A percentile compares a stretch with the other conserved stretches of the same genome.
Conservation (phyloP, 257 asterid species). For the Solanum gracilifrons region DNA sequence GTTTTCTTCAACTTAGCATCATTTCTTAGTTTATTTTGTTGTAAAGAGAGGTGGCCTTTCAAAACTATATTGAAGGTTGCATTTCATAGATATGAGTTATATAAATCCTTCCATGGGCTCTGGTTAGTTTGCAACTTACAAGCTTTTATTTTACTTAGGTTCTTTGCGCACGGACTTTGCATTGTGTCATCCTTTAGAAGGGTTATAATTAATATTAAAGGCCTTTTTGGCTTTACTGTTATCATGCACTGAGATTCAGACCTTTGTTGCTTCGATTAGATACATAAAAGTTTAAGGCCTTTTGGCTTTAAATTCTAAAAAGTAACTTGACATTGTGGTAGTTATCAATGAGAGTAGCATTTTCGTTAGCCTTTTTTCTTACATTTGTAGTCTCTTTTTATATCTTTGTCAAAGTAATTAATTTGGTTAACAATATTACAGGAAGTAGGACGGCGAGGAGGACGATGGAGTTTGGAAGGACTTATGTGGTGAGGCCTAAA, state of each 20-base stretch:
- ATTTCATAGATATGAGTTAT: constrained; percentile 55
- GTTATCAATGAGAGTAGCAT: neutral
- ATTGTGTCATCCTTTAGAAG: neutral
- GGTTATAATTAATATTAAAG: neutral
- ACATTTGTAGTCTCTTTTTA: neutral
- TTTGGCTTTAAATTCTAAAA: neutral
- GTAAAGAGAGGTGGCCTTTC: constrained; percentile 5
- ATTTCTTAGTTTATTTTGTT: constrained; percentile 11
- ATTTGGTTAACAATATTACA: constrained; percentile 14
- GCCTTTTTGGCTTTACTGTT: neutral
- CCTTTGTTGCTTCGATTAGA: neutral
- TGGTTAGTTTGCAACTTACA: constrained; percentile 37
- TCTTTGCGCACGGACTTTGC: neutral
- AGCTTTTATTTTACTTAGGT: neutral
- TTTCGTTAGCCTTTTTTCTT: neutral
- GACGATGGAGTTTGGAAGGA: constrained; percentile 73
- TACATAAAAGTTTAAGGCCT: neutral
- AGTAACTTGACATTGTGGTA: neutral
- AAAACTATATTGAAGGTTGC: constrained; percentile 3
- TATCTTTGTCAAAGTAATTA: neutral
- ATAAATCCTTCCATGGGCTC: constrained; percentile 71
- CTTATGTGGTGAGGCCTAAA: constrained; percentile 89
- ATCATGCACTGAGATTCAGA: neutral
- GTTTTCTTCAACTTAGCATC: constrained; percentile 28
- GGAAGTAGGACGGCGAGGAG: constrained; percentile 69